Evolutionary conservation across 257 asterid species (phyloP).

Genomic region (Ligustrum vulgare): DNA sequence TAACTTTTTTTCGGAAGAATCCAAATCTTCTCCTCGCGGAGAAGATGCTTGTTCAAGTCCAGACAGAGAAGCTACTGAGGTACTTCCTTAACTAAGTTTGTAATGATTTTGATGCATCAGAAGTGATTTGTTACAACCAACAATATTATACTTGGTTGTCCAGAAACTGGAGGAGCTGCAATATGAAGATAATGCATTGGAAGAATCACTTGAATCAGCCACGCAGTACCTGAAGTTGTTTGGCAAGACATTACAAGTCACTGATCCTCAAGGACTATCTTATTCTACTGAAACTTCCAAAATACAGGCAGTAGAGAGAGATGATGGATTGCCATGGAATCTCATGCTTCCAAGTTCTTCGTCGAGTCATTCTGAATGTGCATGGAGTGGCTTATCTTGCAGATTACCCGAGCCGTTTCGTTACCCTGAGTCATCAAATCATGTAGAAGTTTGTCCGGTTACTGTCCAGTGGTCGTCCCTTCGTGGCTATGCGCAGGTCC

Average conservation of each 20-base stretch:
- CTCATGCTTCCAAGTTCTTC: conserved; percentile 33
- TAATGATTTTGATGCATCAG: neutral
- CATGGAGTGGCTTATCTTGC: conserved; percentile 20
- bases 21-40: conserved; percentile 32
- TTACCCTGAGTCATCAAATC: conserved; percentile 12
- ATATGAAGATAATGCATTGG: conserved; percentile 36
- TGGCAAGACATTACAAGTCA: conserved; percentile 68
- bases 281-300: conserved; percentile 32
- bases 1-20: conserved; percentile 36
- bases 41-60: conserved; percentile 40
- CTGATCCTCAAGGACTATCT: conserved; percentile 37
- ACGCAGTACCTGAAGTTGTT: conserved; percentile 68
- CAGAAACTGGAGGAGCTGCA: conserved; percentile 62
- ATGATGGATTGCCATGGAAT: conserved; percentile 35
- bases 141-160: conserved; percentile 9
- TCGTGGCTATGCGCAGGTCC: conserved; percentile 39
- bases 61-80: conserved; percentile 50
- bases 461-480: conserved; percentile 46
- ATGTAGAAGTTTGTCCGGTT: conserved; percentile 3
- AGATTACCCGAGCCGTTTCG: conserved; percentile 20
- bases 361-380: conserved; percentile 22
- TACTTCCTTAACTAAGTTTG: conserved; percentile 27
- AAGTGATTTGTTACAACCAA: conserved; percentile 2
- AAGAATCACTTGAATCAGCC: conserved; percentile 48
- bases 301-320: conserved; percentile 26